These are phyloP conservation scores for Clavariopsis aquatica DNA, from an alignment of 495 filamentous ascomycete genomes.

Conservation along the genomic window DNA sequence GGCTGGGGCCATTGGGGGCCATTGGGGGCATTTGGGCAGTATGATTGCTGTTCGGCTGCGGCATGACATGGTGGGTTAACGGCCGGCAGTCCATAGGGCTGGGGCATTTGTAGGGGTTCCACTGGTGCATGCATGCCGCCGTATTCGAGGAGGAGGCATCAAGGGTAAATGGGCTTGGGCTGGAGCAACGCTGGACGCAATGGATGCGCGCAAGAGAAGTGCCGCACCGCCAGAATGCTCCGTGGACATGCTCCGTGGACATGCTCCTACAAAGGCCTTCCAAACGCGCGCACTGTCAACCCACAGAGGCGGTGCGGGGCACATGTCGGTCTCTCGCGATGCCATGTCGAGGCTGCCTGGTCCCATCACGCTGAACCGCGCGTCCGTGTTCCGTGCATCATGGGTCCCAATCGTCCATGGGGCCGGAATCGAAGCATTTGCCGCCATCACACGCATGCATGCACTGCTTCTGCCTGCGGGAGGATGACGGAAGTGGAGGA, in stretches of 20 bases:
- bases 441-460: conserved; percentile 6
- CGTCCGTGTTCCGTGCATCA: neutral
- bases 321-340: neutral
- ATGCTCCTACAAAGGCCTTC: too few species aligned
- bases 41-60: neutral
- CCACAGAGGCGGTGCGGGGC: neutral
- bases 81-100: neutral
- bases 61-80: neutral
- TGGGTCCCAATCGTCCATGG: neutral
- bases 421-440: neutral
- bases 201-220: too few species aligned
- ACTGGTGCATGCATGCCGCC: too few species aligned
- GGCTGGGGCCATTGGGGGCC: too few species aligned
- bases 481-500: conserved; percentile 5
- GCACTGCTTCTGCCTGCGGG: conserved; percentile 20
- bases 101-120: too few species aligned
- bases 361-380: neutral
- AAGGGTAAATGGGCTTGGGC: too few species aligned
- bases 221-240: too few species aligned
- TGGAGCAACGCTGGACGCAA: too few species aligned
- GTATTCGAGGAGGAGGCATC: too few species aligned
- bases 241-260: too few species aligned
- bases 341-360: neutral
- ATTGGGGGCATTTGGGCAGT: too few species aligned
- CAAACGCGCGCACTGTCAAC: too few species aligned